A percentile compares a stretch with the other conserved stretches of the same genome.
These are phyloP conservation scores for Botrytis fabae DNA, from an alignment of 2,329 filamentous ascomycete genomes.

Conservation along the genomic window DNA sequence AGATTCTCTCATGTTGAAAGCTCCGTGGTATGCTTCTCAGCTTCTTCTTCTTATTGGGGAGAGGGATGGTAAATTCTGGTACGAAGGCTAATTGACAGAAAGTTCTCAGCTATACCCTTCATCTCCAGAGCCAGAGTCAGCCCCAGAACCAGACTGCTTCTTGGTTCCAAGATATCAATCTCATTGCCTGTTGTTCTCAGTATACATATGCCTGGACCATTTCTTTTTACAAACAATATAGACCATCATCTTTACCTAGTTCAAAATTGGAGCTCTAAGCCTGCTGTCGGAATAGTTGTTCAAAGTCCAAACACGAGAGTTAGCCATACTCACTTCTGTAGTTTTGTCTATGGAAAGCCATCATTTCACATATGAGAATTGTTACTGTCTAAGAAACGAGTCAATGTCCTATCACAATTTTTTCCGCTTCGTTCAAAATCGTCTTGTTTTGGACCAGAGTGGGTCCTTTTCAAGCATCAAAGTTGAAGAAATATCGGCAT, in stretches of 20 bases:
- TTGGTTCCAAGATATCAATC: background rate
- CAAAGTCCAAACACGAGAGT: background rate
- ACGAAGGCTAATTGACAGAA: background rate
- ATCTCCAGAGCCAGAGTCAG: background rate
- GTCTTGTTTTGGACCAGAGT: background rate
- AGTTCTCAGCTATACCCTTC: background rate
- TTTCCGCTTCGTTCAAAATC: background rate
- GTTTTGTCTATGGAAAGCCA: background rate
- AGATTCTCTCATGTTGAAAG: background rate
- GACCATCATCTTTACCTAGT: background rate
- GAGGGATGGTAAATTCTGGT: background rate
- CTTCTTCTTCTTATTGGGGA: background rate
- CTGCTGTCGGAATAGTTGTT: no score
- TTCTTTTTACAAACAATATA: background rate
- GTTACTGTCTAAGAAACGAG: background rate
- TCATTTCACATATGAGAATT: background rate
- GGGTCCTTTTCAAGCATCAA: background rate
- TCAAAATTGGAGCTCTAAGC: background rate
- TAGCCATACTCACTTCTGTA: background rate
- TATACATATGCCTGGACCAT: background rate
- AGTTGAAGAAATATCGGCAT: background rate
- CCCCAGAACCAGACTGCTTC: background rate
- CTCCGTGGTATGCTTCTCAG: background rate
- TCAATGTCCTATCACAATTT: background rate
- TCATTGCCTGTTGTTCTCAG: background rate